phyloP scores from a whole-genome alignment of 345 rosid genomes.

The Gossypium anomalum region DNA sequence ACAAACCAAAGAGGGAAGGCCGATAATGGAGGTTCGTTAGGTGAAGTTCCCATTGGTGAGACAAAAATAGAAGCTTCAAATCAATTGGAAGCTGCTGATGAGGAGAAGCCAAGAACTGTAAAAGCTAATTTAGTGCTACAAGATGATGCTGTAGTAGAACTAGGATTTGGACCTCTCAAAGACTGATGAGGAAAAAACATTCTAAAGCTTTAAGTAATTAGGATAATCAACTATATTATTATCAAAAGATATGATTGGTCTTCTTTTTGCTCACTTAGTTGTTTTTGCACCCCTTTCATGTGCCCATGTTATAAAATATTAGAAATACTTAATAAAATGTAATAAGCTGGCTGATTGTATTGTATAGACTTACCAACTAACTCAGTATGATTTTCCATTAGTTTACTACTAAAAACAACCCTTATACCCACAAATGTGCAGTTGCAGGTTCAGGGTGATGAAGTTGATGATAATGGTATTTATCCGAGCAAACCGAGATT shows the following conservation, averaged over 20 bases:
- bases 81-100: slow-evolving; percentile 24
- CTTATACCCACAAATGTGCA: not conserved
- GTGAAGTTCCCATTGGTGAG: slow-evolving; percentile 7
- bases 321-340: not conserved
- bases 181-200: slow-evolving; percentile 6
- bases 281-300: not conserved
- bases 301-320: not conserved
- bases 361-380: not conserved
- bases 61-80: slow-evolving; percentile 23
- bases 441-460: not conserved
- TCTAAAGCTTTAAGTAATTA: slow-evolving; percentile 25
- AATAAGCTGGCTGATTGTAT: not conserved
- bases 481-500: not conserved
- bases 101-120: slow-evolving; percentile 21
- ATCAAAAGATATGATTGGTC: not conserved
- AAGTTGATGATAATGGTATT: not conserved
- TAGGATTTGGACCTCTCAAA: slow-evolving; percentile 21
- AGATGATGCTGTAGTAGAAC: slow-evolving; percentile 3
- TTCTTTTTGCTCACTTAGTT: slow-evolving; percentile 26
- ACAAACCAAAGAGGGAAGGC: slow-evolving; percentile 13
- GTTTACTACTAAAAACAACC: not conserved
- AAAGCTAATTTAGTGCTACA: slow-evolving; percentile 13
- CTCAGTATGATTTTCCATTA: not conserved
- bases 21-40: not conserved
- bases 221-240: slow-evolving; percentile 20